Percentiles rank a stretch among this genome's conserved stretches.
Conservation (phyloP, 2,329 filamentous ascomycete genomes). For the Ceratocystis huliohia region DNA sequence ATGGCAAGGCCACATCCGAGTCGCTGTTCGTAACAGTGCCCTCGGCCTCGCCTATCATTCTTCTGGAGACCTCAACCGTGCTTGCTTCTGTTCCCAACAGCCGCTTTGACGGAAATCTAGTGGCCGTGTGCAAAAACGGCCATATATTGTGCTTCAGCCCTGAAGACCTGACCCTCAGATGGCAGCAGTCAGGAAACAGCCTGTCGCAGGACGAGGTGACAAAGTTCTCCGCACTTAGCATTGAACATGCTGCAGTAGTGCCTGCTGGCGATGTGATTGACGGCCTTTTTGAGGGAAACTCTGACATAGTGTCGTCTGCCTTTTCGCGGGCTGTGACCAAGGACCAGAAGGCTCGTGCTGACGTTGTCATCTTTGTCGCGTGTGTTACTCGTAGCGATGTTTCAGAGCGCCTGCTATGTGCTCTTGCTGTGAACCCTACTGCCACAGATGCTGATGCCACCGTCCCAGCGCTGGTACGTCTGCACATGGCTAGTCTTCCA, state of each 20-base stretch:
- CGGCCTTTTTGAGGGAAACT: slow-evolving; percentile 43
- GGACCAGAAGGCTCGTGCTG: slow-evolving; percentile 30
- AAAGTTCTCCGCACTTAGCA: slow-evolving; percentile 29
- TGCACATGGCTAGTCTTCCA: slow-evolving; percentile 32
- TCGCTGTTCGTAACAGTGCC: slow-evolving; percentile 35
- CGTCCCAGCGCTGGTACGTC: slow-evolving; percentile 26
- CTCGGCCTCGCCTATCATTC: slow-evolving; percentile 28
- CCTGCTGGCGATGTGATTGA: slow-evolving; percentile 38
- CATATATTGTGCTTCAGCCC: slow-evolving; percentile 48
- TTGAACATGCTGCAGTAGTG: slow-evolving; percentile 39
- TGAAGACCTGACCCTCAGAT: slow-evolving; percentile 38
- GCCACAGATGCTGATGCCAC: slow-evolving; percentile 22
- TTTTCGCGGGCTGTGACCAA: slow-evolving; percentile 17
- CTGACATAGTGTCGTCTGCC: slow-evolving; percentile 29
- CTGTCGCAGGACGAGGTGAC: slow-evolving; percentile 32
- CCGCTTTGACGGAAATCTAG: slow-evolving; percentile 27
- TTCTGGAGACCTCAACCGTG: slow-evolving; percentile 21
- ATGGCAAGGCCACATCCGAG: slow-evolving; percentile 41
- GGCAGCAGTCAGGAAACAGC: slow-evolving; percentile 34
- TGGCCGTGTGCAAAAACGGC: slow-evolving; percentile 49
- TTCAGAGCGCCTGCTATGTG: slow-evolving; percentile 27
- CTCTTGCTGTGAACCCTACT: slow-evolving; percentile 26
- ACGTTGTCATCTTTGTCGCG: slow-evolving; percentile 38
- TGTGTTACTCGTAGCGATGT: slow-evolving; percentile 22
- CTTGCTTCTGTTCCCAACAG: slow-evolving; percentile 7